Evolutionary conservation across 129 eudicot species (phyloP).

Genomic region (Flaveria robusta): DNA sequence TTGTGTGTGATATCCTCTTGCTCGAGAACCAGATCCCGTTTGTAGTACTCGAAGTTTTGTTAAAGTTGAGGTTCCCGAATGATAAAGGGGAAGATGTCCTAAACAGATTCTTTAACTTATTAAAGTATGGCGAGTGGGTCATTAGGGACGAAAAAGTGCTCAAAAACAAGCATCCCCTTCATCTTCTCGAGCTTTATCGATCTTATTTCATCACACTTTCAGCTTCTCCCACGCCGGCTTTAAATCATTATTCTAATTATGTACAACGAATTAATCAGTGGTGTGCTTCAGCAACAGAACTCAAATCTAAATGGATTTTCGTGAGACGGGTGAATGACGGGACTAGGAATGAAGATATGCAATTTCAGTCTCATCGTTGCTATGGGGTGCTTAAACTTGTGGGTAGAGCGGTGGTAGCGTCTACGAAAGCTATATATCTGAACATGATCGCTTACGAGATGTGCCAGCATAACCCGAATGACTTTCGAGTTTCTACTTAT

Average conservation of each 20-base stretch:
- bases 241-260: slow-evolving; percentile 2
- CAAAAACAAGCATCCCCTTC: slow-evolving; percentile 17
- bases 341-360: not conserved
- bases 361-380: not conserved
- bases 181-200: slow-evolving; percentile 39
- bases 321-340: not conserved
- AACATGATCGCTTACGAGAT: slow-evolving; percentile 45
- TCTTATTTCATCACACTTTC: slow-evolving; percentile 22
- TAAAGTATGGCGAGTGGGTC: slow-evolving; percentile 19
- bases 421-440: slow-evolving; percentile 20
- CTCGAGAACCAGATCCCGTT: too few relatives aligned
- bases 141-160: slow-evolving; percentile 9
- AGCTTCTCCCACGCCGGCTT: not conserved
- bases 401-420: not conserved
- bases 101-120: slow-evolving; percentile 18
- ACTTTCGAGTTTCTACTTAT: slow-evolving; percentile 30
- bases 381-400: slow-evolving; percentile 32
- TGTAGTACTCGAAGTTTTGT: slow-evolving; percentile 31
- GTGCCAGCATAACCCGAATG: slow-evolving; percentile 33
- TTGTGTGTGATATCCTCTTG: slow-evolving; percentile 34
- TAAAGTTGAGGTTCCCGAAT: slow-evolving; percentile 5
- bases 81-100: slow-evolving; percentile 23
- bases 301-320: slow-evolving; percentile 31
- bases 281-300: slow-evolving; percentile 32
- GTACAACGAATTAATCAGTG: slow-evolving; percentile 11